phyloP scores from a whole-genome alignment of 192 early-diverging fungal species.

The Glomus cerebriforme region DNA sequence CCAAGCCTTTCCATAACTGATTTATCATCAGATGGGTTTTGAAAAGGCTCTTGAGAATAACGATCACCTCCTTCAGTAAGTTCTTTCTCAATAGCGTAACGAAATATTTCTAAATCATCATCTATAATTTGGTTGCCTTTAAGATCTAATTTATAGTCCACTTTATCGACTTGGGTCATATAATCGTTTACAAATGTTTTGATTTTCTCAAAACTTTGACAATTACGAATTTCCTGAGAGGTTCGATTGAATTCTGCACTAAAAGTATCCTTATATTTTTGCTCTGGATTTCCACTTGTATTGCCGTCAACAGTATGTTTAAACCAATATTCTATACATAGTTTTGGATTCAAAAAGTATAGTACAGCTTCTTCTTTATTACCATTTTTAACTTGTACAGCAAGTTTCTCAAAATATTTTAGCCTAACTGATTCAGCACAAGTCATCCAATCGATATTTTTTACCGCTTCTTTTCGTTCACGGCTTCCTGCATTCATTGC shows the following conservation, averaged over 20 bases:
- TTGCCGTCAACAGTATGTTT: neutral
- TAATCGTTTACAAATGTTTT: slow-evolving; percentile 28
- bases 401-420: slow-evolving; percentile 17
- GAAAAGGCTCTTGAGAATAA: neutral
- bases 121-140: neutral
- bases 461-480: neutral
- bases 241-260: neutral
- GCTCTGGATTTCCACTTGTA: neutral
- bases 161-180: neutral
- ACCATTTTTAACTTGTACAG: slow-evolving; percentile 5
- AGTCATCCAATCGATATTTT: neutral
- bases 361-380: neutral
- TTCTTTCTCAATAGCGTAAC: neutral
- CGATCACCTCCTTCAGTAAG: neutral
- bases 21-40: slow-evolving; percentile 13
- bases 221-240: neutral
- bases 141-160: slow-evolving; percentile 10
- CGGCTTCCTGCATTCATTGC: slow-evolving; percentile 3
- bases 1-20: slow-evolving; percentile 25
- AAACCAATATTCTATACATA: slow-evolving; percentile 7
- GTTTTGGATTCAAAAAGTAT: neutral
- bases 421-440: slow-evolving; percentile 1
- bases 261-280: slow-evolving; percentile 17
- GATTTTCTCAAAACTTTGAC: slow-evolving; percentile 14
- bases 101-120: neutral